Percentiles rank a stretch among this genome's conserved stretches.
Conservation (phyloP, 257 asterid genomes). For the Solanum sejunctum region DNA sequence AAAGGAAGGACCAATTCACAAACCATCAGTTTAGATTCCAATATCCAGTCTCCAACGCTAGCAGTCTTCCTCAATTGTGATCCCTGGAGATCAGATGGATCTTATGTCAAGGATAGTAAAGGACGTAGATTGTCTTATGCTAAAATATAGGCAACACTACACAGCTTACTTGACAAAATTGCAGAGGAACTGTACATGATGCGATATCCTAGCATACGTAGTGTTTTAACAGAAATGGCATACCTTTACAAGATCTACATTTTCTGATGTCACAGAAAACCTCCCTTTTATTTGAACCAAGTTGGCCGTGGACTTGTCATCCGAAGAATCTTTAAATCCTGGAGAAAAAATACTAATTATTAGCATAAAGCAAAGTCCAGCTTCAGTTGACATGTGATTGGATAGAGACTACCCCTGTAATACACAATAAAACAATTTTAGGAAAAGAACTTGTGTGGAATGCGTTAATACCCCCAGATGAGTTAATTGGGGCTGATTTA, state of each 20-base stretch:
- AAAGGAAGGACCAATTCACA: constrained; percentile 15
- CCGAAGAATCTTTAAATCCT: constrained; percentile 79
- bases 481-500: constrained; percentile 94
- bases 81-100: constrained; percentile 45
- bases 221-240: not conserved
- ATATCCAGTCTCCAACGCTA: constrained; percentile 88
- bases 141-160: constrained; percentile 2
- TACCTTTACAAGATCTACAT: constrained; percentile 96
- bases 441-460: not conserved
- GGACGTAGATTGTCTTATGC: constrained; percentile 4
- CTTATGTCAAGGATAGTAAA: constrained; percentile 10
- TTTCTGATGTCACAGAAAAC: constrained; percentile 97
- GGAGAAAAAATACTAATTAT: not conserved
- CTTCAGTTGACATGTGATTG: not conserved
- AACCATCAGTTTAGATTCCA: constrained; percentile 70
- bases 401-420: not conserved
- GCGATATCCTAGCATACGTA: constrained; percentile 54
- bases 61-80: constrained; percentile 88
- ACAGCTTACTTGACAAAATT: constrained; percentile 54
- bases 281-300: constrained; percentile 98
- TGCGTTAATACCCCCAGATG: constrained; percentile 63
- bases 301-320: constrained; percentile 72
- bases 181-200: constrained; percentile 47
- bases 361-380: not conserved
- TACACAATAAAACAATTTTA: not conserved